Conservation (phyloP, 805 yeast genomes). For the Lachancea dasiensis region DNA sequence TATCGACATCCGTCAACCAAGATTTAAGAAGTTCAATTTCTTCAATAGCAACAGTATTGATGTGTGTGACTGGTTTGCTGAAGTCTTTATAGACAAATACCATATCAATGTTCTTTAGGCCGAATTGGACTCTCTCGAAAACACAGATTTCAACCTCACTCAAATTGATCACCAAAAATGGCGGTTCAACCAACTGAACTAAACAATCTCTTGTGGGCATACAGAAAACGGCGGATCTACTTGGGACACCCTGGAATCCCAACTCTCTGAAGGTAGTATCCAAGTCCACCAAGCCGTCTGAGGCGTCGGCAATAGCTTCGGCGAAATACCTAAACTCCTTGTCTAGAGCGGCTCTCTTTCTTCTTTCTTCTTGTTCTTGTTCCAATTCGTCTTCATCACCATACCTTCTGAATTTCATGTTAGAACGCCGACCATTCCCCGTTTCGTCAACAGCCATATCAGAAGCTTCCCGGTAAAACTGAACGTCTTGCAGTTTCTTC, state of each 20-base stretch:
- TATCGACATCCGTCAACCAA: conserved; percentile 97
- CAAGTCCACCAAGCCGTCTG: conserved; percentile 76
- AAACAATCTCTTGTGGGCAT: conserved; percentile 97
- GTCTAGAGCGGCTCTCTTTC: conserved; percentile 83
- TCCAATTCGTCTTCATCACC: conserved; percentile 98
- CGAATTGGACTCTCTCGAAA: conserved; percentile 95
- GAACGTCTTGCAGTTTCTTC: conserved; percentile 90
- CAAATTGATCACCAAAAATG: conserved; percentile 84
- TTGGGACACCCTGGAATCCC: conserved; percentile 97
- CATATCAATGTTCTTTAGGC: conserved; percentile 90
- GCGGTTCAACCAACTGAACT: conserved; percentile 90
- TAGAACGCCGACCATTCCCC: conserved; percentile 82
- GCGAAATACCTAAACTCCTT: conserved; percentile 87
- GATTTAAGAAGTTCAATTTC: conserved; percentile 86
- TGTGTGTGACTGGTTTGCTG: conserved; percentile 77
- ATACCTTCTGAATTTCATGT: conserved; percentile 63
- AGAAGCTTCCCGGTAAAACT: conserved; percentile 93
- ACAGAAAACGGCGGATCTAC: conserved; percentile 86
- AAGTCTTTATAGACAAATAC: conserved; percentile 96
- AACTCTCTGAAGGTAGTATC: conserved; percentile 94
- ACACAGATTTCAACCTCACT: conserved; percentile 93
- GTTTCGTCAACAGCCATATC: conserved; percentile 97
- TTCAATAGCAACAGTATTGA: conserved; percentile 92
- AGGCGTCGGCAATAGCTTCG: conserved; percentile 83
- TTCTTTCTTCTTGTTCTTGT: conserved; percentile 97